A percentile compares a stretch with the other conserved stretches of the same genome.
phyloP scores from a whole-genome alignment of 2,329 filamentous ascomycete genomes.

The Blumeria graminis region DNA sequence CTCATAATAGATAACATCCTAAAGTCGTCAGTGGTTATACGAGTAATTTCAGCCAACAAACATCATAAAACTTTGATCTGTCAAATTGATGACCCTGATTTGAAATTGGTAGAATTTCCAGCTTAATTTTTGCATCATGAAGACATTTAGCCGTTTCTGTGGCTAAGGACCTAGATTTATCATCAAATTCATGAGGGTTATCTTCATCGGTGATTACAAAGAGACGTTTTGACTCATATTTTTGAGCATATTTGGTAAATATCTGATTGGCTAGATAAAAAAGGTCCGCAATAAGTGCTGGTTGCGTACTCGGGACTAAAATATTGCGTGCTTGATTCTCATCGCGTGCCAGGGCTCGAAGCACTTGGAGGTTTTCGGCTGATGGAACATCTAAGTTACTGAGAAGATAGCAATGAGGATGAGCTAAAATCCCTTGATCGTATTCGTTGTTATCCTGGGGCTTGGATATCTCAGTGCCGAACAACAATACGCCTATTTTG shows the following conservation, averaged over 20 bases:
- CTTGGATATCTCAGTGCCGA: slow-evolving; percentile 67
- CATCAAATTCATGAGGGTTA: slow-evolving; percentile 52
- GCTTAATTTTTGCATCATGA: slow-evolving; percentile 75
- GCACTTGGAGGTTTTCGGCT: slow-evolving; percentile 59
- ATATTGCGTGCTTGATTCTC: slow-evolving; percentile 47
- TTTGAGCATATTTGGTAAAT: slow-evolving; percentile 82
- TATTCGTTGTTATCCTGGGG: slow-evolving; percentile 43
- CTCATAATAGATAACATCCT: slow-evolving; percentile 80
- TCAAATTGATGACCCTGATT: slow-evolving; percentile 49
- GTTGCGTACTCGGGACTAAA: slow-evolving; percentile 42
- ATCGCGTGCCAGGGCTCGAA: slow-evolving; percentile 56
- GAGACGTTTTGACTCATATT: slow-evolving; percentile 77
- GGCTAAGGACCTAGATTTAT: slow-evolving; percentile 48
- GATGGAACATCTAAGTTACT: slow-evolving; percentile 71
- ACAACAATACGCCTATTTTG: slow-evolving; percentile 88
- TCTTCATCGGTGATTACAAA: slow-evolving; percentile 95
- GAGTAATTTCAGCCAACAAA: slow-evolving; percentile 19
- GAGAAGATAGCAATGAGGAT: slow-evolving; percentile 81
- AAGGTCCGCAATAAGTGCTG: slow-evolving; percentile 63
- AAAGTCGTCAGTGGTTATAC: slow-evolving; percentile 7
- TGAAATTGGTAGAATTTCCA: slow-evolving; percentile 83
- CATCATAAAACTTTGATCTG: slow-evolving; percentile 71
- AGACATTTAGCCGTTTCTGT: slow-evolving; percentile 79
- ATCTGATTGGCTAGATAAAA: slow-evolving; percentile 91
- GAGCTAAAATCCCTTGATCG: slow-evolving; percentile 32